Evolutionary conservation across 805 yeast genomes (phyloP).

Genomic region (Candida odintsovae): DNA sequence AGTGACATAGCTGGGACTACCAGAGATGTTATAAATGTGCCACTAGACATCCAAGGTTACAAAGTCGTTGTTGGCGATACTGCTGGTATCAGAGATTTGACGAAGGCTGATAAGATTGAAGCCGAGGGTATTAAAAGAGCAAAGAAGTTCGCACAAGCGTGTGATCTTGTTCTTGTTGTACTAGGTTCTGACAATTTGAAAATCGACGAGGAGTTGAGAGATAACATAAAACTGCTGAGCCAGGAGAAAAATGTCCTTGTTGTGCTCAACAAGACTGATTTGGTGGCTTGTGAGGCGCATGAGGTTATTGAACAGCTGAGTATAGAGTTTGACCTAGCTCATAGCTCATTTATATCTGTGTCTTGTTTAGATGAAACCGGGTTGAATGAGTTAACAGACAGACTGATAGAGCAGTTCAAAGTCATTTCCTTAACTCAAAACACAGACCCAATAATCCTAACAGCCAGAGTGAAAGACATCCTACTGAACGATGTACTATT

Average conservation of each 20-base stretch:
- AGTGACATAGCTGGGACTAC: slow-evolving; percentile 93
- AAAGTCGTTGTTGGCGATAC: slow-evolving; percentile 86
- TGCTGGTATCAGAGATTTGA: slow-evolving; percentile 70
- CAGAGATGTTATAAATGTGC: slow-evolving; percentile 78
- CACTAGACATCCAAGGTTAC: slow-evolving; percentile 75
- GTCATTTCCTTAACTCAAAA: slow-evolving; percentile 41
- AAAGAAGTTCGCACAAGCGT: slow-evolving; percentile 44
- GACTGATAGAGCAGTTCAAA: slow-evolving; percentile 42
- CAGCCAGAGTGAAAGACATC: slow-evolving; percentile 72
- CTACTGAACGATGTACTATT: slow-evolving; percentile 68
- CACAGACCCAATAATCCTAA: slow-evolving; percentile 64
- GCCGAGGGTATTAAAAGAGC: slow-evolving; percentile 80
- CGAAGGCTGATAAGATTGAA: slow-evolving; percentile 54
- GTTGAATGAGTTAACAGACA: slow-evolving; percentile 37
- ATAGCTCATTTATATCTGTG: slow-evolving; percentile 30
- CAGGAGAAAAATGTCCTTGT: slow-evolving; percentile 32
- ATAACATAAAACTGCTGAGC: slow-evolving; percentile 30
- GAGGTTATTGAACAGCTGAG: slow-evolving; percentile 20
- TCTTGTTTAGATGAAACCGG: slow-evolving; percentile 65
- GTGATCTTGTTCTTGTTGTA: slow-evolving; percentile 69
- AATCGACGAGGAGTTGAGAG: slow-evolving; percentile 32
- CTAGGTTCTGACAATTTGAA: slow-evolving; percentile 40
- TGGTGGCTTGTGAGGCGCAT: slow-evolving; percentile 24
- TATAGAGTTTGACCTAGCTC: slow-evolving; percentile 16
- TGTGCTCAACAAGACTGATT: slow-evolving; percentile 58